A percentile compares a stretch with the other conserved stretches of the same genome.
Conservation (phyloP, 495 filamentous ascomycete genomes). For the Aspergillus indologenus region DNA sequence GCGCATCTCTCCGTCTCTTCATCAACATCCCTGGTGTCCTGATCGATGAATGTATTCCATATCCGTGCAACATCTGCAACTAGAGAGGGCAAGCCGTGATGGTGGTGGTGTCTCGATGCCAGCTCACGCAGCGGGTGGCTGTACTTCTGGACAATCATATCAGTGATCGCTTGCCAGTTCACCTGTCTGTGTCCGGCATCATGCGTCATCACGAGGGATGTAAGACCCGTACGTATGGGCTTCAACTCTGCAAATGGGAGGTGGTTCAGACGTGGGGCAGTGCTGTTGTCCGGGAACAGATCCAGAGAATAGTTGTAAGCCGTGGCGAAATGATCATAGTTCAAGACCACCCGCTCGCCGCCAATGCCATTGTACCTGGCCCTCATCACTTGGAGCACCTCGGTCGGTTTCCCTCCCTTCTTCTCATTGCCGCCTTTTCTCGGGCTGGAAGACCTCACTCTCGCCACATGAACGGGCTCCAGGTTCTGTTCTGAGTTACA, state of each 20-base stretch:
- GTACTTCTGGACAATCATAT: not conserved
- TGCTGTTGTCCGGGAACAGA: not conserved
- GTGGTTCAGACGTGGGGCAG: not conserved
- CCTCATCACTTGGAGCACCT: not conserved
- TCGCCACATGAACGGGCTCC: not conserved
- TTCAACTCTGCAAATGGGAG: not conserved
- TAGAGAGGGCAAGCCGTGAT: not conserved
- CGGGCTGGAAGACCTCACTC: not conserved
- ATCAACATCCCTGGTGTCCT: not conserved
- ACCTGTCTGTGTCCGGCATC: not conserved
- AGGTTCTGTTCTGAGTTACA: constrained; percentile 9
- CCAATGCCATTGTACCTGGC: not conserved
- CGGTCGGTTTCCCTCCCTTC: not conserved
- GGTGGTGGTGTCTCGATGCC: not conserved
- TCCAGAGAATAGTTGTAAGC: not conserved
- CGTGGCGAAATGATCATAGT: not conserved
- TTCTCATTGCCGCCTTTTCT: not conserved
- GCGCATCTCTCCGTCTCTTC: not conserved
- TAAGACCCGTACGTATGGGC: not conserved
- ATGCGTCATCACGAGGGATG: not conserved
- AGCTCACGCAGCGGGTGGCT: not conserved
- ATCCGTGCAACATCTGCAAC: not conserved
- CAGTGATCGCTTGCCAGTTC: not conserved
- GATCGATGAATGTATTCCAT: not conserved
- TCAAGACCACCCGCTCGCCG: not conserved